A percentile compares a stretch with the other conserved stretches of the same genome.
These are phyloP conservation scores for Ophiognomonia clavigignenti-juglandacearum DNA, from an alignment of 2,329 filamentous ascomycete genomes.

Conservation along the genomic window DNA sequence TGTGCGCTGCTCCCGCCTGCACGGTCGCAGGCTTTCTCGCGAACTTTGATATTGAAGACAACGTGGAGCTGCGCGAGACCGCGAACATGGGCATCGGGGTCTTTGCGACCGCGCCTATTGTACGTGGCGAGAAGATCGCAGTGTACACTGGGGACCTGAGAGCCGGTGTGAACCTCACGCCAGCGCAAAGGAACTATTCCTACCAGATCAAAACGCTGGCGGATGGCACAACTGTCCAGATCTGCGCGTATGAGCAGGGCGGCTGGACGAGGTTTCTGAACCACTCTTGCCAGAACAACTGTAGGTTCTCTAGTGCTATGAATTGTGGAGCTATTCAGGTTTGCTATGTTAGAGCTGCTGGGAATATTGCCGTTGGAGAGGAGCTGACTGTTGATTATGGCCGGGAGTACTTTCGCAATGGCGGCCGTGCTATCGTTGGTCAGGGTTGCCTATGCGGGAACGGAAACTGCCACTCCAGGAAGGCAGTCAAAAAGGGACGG, in stretches of 20 bases:
- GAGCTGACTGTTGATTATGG: background rate
- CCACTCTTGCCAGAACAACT: background rate
- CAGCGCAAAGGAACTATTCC: background rate
- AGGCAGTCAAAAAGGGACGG: too few species aligned
- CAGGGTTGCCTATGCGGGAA: background rate
- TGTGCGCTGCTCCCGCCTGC: too few species aligned
- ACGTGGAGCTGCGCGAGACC: background rate
- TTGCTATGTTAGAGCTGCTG: background rate
- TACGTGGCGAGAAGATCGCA: background rate
- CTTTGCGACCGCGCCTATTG: background rate
- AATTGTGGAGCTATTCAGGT: background rate
- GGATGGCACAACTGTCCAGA: background rate
- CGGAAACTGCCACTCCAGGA: background rate
- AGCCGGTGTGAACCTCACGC: background rate
- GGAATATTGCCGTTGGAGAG: background rate
- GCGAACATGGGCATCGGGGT: background rate
- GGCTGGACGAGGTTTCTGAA: background rate
- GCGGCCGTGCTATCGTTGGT: background rate
- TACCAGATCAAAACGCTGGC: background rate
- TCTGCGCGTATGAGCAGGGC: background rate
- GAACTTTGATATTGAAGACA: background rate
- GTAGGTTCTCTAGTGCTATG: background rate
- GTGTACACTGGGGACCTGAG: background rate
- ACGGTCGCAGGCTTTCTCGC: too few species aligned
- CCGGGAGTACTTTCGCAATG: background rate